Evolutionary conservation across 306 rosid genomes (phyloP), one percentile per base, ranked within the genome.

Genomic region (Urtica urens): DNA sequence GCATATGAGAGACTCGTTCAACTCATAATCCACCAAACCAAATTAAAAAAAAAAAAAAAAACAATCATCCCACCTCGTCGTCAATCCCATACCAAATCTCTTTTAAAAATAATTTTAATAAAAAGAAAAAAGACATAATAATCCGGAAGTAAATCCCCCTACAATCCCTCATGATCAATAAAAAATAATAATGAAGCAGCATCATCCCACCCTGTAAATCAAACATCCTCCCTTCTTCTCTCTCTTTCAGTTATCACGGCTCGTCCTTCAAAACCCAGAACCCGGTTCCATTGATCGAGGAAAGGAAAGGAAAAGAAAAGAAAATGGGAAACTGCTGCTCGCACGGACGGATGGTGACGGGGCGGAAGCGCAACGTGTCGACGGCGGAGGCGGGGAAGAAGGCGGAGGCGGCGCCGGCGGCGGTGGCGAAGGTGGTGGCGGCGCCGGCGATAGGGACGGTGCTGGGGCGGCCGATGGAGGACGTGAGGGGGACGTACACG

Each of bases 271-370:
- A 46, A 35, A 49, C 64, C 79, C 68, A 64, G 60, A 75, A 69
- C 51, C 70, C 76, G 48, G 58, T 43, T 48, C n/a, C n/a, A n/a
- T n/a, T n/a, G n/a, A n/a, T n/a, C n/a, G n/a, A n/a, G n/a, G n/a
- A n/a, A n/a, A n/a, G n/a, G n/a, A n/a, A n/a, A n/a, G n/a, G n/a
- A n/a, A n/a, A n/a, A n/a, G n/a, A n/a, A n/a, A n/a, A n/a, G n/a
- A 27, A 16, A 20, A 92, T 92, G 99, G 99, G 99, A 57, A 92
- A 85, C 45, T 92, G 99, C 67, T 92, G 96, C 85, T 79, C 96
- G 50, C 76, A 75, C 12, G 79, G 80, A 52, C 63, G 51, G 58
- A 66, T 38, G 16, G 2, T 22, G 5, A 49, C 42, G 39, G 54
- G 41, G 12, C 65, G 12, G 30, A 68, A 13, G 9, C 72, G 65